phyloP scores from a whole-genome alignment of 2,329 filamentous ascomycete genomes.

The Davidsoniella virescens region DNA sequence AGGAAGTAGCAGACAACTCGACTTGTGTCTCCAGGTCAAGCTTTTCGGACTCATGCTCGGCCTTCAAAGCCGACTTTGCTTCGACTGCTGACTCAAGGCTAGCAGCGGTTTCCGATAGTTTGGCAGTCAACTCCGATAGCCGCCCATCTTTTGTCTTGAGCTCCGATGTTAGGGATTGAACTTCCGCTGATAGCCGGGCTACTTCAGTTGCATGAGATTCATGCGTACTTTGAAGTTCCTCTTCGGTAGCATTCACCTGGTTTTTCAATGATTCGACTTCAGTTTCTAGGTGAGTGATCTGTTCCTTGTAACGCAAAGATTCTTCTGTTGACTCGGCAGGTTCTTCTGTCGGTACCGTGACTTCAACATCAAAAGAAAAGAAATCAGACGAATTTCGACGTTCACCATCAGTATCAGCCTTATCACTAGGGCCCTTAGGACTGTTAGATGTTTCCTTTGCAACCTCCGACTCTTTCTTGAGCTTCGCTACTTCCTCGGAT shows the following conservation, averaged over 20 bases:
- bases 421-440: neutral
- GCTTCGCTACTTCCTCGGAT: slow-evolving; percentile 21
- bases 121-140: neutral
- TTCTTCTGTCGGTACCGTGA: slow-evolving; percentile 38
- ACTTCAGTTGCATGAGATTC: no score
- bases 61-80: no score
- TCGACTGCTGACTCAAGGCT: no score
- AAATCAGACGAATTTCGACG: slow-evolving; percentile 39
- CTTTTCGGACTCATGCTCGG: no score
- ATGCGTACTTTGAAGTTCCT: no score
- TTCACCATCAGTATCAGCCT: slow-evolving; percentile 20
- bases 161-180: slow-evolving; percentile 28
- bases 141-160: slow-evolving; percentile 21
- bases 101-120: slow-evolving; percentile 14
- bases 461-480: slow-evolving; percentile 32
- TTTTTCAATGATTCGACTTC: no score
- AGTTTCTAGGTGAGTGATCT: no score
- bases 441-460: slow-evolving; percentile 7
- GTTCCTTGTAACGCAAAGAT: no score
- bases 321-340: no score
- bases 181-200: slow-evolving; percentile 21
- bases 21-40: slow-evolving; percentile 23
- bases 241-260: no score
- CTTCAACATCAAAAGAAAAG: slow-evolving; percentile 83
- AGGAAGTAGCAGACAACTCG: slow-evolving; percentile 20